These are phyloP conservation scores for Arabidopsis lyrata DNA, from an alignment of 441 rosid species.

Conservation along the genomic window DNA sequence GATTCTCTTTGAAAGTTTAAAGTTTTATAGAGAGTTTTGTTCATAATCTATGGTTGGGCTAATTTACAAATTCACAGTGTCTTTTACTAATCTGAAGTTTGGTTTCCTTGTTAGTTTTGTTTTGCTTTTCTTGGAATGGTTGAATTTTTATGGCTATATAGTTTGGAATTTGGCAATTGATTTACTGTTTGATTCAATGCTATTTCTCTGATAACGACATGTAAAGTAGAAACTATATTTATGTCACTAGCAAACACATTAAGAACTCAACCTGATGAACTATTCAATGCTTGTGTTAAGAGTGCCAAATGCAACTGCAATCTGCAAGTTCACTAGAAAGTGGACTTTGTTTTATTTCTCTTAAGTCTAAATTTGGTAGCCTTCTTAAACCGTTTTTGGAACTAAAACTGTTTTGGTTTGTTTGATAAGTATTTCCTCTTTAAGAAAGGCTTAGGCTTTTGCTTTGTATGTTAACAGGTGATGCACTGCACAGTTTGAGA, in stretches of 20 bases:
- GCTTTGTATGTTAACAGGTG: constrained; percentile 60
- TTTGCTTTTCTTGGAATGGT: not conserved
- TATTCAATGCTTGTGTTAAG: not conserved
- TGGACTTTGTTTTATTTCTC: not conserved
- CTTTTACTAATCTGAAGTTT: not conserved
- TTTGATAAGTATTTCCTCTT: not conserved
- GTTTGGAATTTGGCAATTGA: not conserved
- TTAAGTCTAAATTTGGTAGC: too few species aligned
- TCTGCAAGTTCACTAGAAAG: constrained; percentile 9
- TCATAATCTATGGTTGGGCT: not conserved
- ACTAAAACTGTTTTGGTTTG: not conserved
- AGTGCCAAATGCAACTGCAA: not conserved
- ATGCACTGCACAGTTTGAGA: constrained; percentile 89
- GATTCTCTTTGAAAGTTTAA: constrained; percentile 33
- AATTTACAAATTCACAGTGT: not conserved
- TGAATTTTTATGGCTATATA: not conserved
- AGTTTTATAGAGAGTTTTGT: not conserved
- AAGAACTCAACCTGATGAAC: not conserved
- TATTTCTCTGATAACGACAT: too few species aligned
- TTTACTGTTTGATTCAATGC: too few species aligned
- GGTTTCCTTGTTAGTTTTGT: not conserved
- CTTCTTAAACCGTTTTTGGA: not conserved
- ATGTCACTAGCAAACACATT: not conserved
- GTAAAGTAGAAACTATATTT: not conserved
- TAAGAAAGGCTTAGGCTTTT: constrained; percentile 21